Evolutionary conservation across 345 rosid species (phyloP).

Genomic region (Citrus medica): DNA sequence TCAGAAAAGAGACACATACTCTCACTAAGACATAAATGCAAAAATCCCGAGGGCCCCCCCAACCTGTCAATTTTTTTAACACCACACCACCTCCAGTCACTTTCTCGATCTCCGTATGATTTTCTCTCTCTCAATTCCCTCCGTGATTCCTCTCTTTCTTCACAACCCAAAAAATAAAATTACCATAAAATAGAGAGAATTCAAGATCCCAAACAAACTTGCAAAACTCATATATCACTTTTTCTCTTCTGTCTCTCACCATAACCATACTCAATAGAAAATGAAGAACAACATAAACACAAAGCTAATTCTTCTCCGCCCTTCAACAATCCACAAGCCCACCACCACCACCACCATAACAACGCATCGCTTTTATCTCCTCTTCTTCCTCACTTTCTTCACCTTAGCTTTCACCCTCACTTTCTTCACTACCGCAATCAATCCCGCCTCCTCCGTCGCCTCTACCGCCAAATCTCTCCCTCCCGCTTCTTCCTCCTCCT

Average conservation of each 20-base stretch:
- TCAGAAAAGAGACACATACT: not conserved
- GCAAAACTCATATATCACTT: not conserved
- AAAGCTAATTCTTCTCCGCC: conserved; percentile 74
- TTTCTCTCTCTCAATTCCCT: conserved; percentile 14
- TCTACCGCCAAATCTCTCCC: conserved; percentile 34
- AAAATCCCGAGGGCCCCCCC: not conserved
- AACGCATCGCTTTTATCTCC: conserved; percentile 46
- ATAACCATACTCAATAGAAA: not conserved
- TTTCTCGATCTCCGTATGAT: not conserved
- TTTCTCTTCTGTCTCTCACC: not conserved
- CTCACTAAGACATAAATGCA: not conserved
- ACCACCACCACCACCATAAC: conserved; percentile 18
- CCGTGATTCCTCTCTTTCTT: conserved; percentile 26
- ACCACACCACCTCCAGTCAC: not conserved
- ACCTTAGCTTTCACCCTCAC: conserved; percentile 67
- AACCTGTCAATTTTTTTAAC: not conserved
- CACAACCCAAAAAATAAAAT: too few relatives aligned
- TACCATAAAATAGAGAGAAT: not conserved
- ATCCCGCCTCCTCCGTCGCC: conserved; percentile 23
- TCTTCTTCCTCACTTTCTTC: conserved; percentile 61
- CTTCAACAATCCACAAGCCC: conserved; percentile 58
- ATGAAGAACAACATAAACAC: conserved; percentile 62
- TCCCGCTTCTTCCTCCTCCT: conserved; percentile 9
- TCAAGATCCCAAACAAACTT: not conserved
- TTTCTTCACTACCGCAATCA: conserved; percentile 43